Conservation (phyloP, 2,329 filamentous ascomycete genomes). For the Cercospora zeae-maydis region DNA sequence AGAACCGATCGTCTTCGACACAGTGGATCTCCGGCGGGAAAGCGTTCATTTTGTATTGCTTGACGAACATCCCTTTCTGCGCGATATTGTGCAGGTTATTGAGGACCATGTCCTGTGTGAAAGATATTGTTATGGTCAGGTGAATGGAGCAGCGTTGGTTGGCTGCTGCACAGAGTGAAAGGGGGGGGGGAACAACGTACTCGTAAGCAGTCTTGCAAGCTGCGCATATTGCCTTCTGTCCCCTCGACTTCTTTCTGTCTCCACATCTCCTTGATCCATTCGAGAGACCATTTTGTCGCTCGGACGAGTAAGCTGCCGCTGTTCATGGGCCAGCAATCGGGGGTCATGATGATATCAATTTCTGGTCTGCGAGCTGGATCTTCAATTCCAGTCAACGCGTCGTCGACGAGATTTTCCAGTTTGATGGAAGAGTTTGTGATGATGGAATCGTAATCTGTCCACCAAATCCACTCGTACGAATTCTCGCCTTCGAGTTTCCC, state of each 20-base stretch:
- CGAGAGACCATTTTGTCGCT: conserved; percentile 33
- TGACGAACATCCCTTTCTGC: conserved; percentile 25
- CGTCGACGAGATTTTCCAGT: conserved; percentile 37
- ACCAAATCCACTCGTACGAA: conserved; percentile 43
- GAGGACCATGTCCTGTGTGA: conserved; percentile 32
- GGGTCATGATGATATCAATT: conserved; percentile 39
- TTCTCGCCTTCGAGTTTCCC: not conserved
- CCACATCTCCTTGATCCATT: conserved; percentile 34
- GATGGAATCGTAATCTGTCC: conserved; percentile 43
- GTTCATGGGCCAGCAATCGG: conserved; percentile 41
- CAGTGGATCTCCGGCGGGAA: conserved; percentile 29
- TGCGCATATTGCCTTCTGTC: conserved; percentile 35
- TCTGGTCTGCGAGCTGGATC: conserved; percentile 20
- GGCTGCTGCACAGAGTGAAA: too few relatives aligned
- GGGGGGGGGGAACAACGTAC: not conserved
- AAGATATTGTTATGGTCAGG: conserved; percentile 15
- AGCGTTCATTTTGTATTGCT: conserved; percentile 41
- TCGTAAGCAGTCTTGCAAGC: not conserved
- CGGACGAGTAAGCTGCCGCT: conserved; percentile 40
- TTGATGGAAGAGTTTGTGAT: conserved; percentile 41
- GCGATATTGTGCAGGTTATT: conserved; percentile 2
- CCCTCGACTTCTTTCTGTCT: conserved; percentile 25
- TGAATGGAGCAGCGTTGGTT: not conserved
- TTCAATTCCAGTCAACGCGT: conserved; percentile 31
- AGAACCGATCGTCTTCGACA: conserved; percentile 9